Base-by-base conservation (phyloP, 805 yeast genomes). In the Starmerella sirachaensis region DNA sequence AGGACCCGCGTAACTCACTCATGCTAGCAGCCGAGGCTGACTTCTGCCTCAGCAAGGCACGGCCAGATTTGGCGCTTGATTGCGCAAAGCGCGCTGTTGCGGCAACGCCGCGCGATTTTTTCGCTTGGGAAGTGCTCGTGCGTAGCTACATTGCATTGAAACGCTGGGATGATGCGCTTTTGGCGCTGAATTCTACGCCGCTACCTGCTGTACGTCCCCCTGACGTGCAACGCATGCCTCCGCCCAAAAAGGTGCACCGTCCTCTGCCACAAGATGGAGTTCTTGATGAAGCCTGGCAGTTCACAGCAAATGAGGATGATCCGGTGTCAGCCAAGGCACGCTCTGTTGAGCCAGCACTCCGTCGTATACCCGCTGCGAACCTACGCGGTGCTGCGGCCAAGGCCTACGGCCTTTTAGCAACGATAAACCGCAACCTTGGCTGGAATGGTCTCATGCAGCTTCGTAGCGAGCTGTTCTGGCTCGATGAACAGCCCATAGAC, bases 401-500 rank as follows among this genome's bases (percentile, higher is more conserved):
- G 37, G 82, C 81, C 1, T 88, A 83, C 55, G 77, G 76, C 29
- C 58, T 85, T 39, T 58, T 88, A 40, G 74, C 93, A 4, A 64
- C 73, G 7, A 69, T 91, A 46, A 73, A 76, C 3, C 68, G 76
- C 14, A 60, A 66, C 18, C 63, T 76, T 28, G 95, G 95, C 4
- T 88, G 98, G 98, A 83, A 82, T 48, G 71, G 68, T 24, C 57
- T 84, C 24, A 65, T 86, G 47, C 63, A 65, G 40, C 52, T 76
- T 26, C 72, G 94, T 41, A 73, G 85, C 1, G 61, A 66, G 14
- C 75, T 80, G 0, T 88, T 88, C 59, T 73, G 83, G 8, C 88
- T 88, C 85, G 82, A 76, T 51, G 88, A 80, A 52, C 74, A 74
- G 48, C 66, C 32, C 18, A 46, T 38, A 2, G 39, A 35, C 4